Conservation (phyloP, 2,329 filamentous ascomycete species). For the Hyphodiscus sp. region DNA sequence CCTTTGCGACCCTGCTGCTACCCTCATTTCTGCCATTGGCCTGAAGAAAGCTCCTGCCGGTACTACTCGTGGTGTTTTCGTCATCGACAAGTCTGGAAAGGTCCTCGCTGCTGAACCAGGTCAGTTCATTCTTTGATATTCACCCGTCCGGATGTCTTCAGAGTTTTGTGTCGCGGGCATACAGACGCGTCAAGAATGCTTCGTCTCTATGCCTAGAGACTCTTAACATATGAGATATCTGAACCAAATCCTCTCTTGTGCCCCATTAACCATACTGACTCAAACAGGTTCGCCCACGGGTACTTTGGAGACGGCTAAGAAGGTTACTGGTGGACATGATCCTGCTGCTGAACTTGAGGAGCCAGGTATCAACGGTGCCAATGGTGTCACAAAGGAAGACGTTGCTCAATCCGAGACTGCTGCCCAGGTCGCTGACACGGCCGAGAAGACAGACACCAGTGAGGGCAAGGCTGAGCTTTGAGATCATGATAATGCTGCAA, state of each 20-base stretch:
- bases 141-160: no score
- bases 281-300: conserved; percentile 61
- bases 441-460: conserved; percentile 30
- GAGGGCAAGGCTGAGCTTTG: conserved; percentile 15
- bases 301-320: conserved; percentile 71
- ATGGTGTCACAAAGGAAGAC: conserved; percentile 23
- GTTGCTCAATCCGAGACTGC: conserved; percentile 25
- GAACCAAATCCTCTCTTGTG: no score
- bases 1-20: conserved; percentile 71
- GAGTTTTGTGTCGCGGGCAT: no score
- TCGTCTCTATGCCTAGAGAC: no score
- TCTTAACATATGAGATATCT: no score
- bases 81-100: conserved; percentile 75
- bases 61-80: conserved; percentile 81
- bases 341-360: conserved; percentile 15
- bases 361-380: conserved; percentile 14
- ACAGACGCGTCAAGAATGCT: no score
- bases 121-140: no score
- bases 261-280: no score
- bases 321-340: conserved; percentile 48
- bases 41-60: conserved; percentile 78
- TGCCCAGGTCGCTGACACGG: conserved; percentile 40
- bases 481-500: not conserved
- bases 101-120: conserved; percentile 62
- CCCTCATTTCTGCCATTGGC: conserved; percentile 80